Percentiles rank a stretch among this genome's conserved stretches.
These are phyloP conservation scores for Papilionanthe hybrid DNA, from an alignment of 116 monocot genomes.

Conservation along the genomic window DNA sequence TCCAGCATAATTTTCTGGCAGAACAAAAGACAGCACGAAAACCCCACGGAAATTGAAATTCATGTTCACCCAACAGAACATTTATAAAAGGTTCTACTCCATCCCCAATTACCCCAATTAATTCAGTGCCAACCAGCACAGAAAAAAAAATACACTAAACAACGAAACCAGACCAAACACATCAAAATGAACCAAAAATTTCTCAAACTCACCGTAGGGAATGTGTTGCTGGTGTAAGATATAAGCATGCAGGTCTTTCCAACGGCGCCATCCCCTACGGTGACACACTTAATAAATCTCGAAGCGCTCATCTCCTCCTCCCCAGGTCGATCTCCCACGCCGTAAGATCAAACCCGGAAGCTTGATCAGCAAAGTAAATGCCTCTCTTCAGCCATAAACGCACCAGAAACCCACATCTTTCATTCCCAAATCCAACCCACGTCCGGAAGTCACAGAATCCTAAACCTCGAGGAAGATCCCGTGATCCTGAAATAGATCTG, in stretches of 20 bases:
- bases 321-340: background rate
- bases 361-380: background rate
- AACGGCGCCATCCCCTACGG: constrained; percentile 55
- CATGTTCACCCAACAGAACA: background rate
- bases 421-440: background rate
- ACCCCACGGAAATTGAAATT: background rate
- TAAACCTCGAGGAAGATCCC: background rate
- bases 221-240: constrained; percentile 58
- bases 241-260: constrained; percentile 65
- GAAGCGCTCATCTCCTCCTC: constrained; percentile 49
- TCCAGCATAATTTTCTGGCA: background rate
- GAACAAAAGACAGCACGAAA: background rate
- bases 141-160: background rate
- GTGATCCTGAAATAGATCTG: background rate
- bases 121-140: background rate
- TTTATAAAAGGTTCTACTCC: background rate
- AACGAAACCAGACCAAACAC: background rate
- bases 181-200: background rate
- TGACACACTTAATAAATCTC: constrained; percentile 61
- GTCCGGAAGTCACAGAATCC: background rate
- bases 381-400: background rate
- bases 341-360: background rate
- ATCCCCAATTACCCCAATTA: background rate
- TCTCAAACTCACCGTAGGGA: constrained; percentile 37
- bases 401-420: background rate